Evolutionary conservation across 257 asterid species (phyloP).

Genomic region (Haberlea rhodopensis): DNA sequence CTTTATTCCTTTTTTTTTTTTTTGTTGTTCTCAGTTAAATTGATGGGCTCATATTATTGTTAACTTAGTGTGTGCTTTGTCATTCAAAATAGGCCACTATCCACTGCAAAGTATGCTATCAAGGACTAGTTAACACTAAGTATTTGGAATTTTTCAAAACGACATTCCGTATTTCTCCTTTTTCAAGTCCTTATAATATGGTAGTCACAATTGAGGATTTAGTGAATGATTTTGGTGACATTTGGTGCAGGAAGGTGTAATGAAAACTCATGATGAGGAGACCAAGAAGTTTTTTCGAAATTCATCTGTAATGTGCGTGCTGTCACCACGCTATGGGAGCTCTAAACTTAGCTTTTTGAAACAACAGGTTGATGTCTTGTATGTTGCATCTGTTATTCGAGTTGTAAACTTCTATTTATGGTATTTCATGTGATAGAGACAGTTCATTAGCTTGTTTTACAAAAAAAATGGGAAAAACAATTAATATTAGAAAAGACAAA

Average conservation of each 20-base stretch:
- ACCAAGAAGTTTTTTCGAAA: conserved; percentile 77
- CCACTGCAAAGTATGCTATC: conserved; percentile 4
- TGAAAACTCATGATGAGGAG: conserved; percentile 92
- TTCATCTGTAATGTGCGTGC: conserved; percentile 82
- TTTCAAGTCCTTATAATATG: conserved; percentile 17
- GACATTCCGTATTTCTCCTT: conserved; percentile 10
- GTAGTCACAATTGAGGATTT: conserved; percentile 19
- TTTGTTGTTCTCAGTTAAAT: background rate
- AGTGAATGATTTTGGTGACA: conserved; percentile 25
- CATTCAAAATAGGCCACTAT: conserved; percentile 4
- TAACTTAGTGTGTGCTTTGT: conserved; percentile 3
- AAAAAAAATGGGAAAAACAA: background rate
- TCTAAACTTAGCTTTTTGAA: conserved; percentile 74
- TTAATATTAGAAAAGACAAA: conserved; percentile 1
- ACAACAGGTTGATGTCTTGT: conserved; percentile 58
- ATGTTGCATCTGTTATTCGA: conserved; percentile 15
- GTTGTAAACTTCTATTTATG: background rate
- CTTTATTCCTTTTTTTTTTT: conserved; percentile 5
- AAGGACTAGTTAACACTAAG: conserved; percentile 18
- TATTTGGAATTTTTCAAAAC: conserved; percentile 7
- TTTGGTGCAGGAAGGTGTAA: conserved; percentile 72
- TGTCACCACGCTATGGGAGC: conserved; percentile 88
- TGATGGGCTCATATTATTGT: conserved; percentile 14
- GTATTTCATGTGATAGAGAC: conserved; percentile 13
- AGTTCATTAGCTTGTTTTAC: background rate